These are phyloP conservation scores for Leccinum disarticulatum DNA, from an alignment of 768 basidiomycete genomes.

Conservation along the genomic window DNA sequence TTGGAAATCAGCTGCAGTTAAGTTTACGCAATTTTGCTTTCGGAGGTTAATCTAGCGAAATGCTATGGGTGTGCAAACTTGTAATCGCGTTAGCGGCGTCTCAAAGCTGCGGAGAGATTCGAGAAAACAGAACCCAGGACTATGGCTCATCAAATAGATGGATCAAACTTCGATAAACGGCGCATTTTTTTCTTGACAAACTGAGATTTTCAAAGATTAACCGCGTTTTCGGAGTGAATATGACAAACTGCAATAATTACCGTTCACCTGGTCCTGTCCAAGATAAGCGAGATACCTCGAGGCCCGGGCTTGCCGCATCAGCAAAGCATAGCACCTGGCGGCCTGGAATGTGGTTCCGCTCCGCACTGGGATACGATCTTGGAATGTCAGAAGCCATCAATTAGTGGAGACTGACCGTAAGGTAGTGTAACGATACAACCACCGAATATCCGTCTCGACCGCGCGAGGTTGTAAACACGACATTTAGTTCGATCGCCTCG, in stretches of 20 bases:
- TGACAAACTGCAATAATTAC: conserved; percentile 2
- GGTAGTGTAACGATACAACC: conserved; percentile 7
- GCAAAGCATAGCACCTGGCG: conserved; percentile 1
- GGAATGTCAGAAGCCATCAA: conserved; percentile 7
- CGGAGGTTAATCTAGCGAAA: conserved; percentile 16
- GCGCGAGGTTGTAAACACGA: conserved; percentile 16
- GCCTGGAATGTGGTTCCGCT: conserved; percentile 16
- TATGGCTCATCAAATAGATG: conserved; percentile 24
- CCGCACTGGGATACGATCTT: conserved; percentile 4
- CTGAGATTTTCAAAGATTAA: conserved; percentile 26
- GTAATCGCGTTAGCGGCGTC: conserved; percentile 10
- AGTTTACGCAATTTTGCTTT: conserved; percentile 20
- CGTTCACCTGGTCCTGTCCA: conserved; percentile 1
- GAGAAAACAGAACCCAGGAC: conserved; percentile 10
- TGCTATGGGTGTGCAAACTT: conserved; percentile 9
- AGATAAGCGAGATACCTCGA: conserved; percentile 4
- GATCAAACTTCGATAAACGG: conserved; percentile 21
- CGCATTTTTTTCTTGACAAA: conserved; percentile 15
- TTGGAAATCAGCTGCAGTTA: conserved; percentile 21
- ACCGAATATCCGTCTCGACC: conserved; percentile 28
- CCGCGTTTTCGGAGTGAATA: conserved; percentile 18
- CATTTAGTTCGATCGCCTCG: conserved; percentile 16
- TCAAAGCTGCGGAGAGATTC: conserved; percentile 17
- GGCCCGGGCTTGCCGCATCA: conserved; percentile 4
- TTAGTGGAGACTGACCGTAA: conserved; percentile 5